These are phyloP conservation scores for Penicillium simplicissimum DNA, from an alignment of 495 filamentous ascomycete genomes.

Conservation along the genomic window DNA sequence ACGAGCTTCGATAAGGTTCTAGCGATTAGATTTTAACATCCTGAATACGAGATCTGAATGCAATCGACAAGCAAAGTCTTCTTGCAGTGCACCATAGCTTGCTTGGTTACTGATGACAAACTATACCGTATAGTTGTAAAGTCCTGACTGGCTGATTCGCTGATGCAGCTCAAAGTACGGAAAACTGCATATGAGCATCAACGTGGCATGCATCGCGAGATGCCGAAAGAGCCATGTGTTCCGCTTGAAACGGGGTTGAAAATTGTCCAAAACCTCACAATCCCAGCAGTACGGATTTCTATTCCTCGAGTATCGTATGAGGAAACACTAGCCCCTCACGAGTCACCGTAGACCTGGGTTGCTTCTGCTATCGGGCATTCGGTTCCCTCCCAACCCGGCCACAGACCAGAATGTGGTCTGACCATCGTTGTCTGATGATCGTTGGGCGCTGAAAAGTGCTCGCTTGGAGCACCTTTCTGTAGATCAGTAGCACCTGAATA, in stretches of 20 bases:
- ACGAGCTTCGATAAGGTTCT: neutral
- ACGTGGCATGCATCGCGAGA: conserved; percentile 3
- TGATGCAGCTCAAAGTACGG: neutral
- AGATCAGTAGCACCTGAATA: neutral
- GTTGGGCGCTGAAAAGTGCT: neutral
- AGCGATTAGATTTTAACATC: neutral
- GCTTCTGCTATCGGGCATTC: neutral
- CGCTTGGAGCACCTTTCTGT: neutral
- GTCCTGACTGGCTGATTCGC: neutral
- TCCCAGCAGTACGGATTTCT: neutral
- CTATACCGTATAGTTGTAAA: neutral
- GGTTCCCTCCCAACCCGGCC: neutral
- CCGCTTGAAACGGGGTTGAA: neutral
- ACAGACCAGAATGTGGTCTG: neutral
- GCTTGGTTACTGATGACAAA: neutral
- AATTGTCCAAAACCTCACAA: neutral
- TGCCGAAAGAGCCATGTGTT: conserved; percentile 1
- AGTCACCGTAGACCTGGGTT: neutral
- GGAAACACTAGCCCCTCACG: neutral
- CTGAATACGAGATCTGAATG: neutral
- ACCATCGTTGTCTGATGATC: neutral
- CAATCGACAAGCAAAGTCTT: neutral
- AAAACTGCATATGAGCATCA: neutral
- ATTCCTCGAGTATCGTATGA: neutral
- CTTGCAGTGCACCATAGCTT: neutral